Conservation (phyloP, 1,284 basidiomycete genomes). For the Apiotrichum mycotoxinovorans region DNA sequence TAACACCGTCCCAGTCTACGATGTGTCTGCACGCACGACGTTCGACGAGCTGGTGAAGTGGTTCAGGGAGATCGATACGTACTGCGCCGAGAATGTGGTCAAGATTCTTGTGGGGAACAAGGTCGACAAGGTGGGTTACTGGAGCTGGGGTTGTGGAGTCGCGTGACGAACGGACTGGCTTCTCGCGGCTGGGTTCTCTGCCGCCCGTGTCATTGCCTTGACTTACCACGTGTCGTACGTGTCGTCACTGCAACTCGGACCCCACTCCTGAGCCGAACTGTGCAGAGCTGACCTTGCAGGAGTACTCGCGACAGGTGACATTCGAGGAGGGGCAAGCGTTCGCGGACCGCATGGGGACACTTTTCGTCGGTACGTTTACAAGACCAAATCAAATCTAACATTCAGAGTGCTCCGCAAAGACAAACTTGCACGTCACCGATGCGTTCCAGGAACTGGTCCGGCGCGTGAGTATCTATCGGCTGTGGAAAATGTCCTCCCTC, state of each 20-base stretch:
- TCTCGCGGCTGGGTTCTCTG: no score
- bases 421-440: constrained; percentile 70
- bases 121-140: constrained; percentile 73
- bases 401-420: constrained; percentile 70
- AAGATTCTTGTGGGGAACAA: constrained; percentile 95
- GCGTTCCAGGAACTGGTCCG: constrained; percentile 77
- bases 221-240: no score
- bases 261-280: not conserved
- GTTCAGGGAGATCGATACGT: constrained; percentile 93
- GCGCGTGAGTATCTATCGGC: constrained; percentile 47
- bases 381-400: not conserved
- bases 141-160: not conserved
- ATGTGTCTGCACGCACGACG: constrained; percentile 82
- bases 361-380: constrained; percentile 70
- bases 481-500: no score
- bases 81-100: constrained; percentile 80
- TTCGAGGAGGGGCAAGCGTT: constrained; percentile 75
- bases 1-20: constrained; percentile 62
- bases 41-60: constrained; percentile 90
- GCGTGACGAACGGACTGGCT: no score
- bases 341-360: constrained; percentile 71
- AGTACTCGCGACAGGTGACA: constrained; percentile 73
- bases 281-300: constrained; percentile 2
- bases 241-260: not conserved
- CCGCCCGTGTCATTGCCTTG: no score